phyloP scores from a whole-genome alignment of 2,329 filamentous ascomycete genomes.

The Nigrospora osmanthi region DNA sequence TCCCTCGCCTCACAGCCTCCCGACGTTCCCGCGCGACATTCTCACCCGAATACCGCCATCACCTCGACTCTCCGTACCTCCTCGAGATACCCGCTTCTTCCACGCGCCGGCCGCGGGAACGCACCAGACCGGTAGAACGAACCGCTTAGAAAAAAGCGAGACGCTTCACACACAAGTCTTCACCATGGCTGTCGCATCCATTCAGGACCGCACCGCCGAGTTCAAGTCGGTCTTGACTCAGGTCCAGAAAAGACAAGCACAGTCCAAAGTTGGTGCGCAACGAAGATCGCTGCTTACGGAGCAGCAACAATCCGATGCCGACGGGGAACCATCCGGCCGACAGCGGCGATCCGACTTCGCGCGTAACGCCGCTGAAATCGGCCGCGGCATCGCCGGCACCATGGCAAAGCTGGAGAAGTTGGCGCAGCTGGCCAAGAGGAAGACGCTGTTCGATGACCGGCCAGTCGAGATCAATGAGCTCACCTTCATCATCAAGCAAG shows the following conservation, averaged over 20 bases:
- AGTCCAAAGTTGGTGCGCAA: conserved; percentile 70
- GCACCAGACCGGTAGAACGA: too few species aligned
- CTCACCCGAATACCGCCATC: too few species aligned
- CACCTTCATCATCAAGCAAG: conserved; percentile 97
- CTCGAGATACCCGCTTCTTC: too few species aligned
- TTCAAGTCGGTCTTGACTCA: conserved; percentile 87
- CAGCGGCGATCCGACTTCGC: conserved; percentile 84
- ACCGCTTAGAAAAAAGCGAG: too few species aligned
- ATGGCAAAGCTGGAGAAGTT: conserved; percentile 94
- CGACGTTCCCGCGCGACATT: too few species aligned
- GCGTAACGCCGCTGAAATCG: conserved; percentile 83
- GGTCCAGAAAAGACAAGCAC: conserved; percentile 71
- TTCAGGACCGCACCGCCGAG: conserved; percentile 94
- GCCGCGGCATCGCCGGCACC: conserved; percentile 80
- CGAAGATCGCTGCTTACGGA: conserved; percentile 73
- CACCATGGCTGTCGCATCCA: conserved; percentile 61
- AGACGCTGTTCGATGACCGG: conserved; percentile 94
- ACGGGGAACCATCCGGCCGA: conserved; percentile 36
- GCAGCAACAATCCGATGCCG: conserved; percentile 58
- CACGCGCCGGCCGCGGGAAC: too few species aligned
- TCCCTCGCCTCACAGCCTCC: too few species aligned
- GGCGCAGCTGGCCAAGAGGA: conserved; percentile 88
- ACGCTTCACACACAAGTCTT: not conserved
- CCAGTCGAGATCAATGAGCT: conserved; percentile 96
- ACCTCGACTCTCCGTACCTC: too few species aligned